These are phyloP conservation scores for Xylariaceae sp. DNA, from an alignment of 2,329 filamentous ascomycete species.

Conservation along the genomic window DNA sequence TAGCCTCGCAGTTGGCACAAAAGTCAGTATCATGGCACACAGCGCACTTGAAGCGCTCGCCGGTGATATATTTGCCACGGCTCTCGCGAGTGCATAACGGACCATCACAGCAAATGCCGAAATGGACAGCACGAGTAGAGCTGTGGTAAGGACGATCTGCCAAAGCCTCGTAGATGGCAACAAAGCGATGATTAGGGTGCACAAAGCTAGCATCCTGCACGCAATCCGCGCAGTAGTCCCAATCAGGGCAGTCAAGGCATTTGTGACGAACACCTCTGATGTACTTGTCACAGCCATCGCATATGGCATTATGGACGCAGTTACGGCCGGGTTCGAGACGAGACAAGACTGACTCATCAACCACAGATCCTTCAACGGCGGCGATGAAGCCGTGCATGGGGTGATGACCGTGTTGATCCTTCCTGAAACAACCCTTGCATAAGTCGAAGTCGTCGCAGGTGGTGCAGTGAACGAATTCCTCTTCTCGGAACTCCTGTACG, in stretches of 20 bases:
- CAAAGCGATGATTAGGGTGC: slow-evolving; percentile 85
- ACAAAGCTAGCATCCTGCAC: slow-evolving; percentile 60
- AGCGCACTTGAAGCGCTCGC: slow-evolving; percentile 93
- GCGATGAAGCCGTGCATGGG: slow-evolving; percentile 77
- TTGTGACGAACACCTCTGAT: slow-evolving; percentile 92
- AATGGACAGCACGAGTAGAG: slow-evolving; percentile 55
- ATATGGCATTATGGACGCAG: slow-evolving; percentile 80
- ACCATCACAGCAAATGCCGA: slow-evolving; percentile 91
- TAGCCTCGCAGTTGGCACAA: slow-evolving; percentile 89
- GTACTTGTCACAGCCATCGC: slow-evolving; percentile 87
- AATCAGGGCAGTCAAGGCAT: slow-evolving; percentile 94
- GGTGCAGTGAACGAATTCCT: slow-evolving; percentile 79
- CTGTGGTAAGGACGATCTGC: slow-evolving; percentile 36
- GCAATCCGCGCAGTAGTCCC: slow-evolving; percentile 88
- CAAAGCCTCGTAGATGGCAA: slow-evolving; percentile 75
- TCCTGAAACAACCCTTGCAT: slow-evolving; percentile 75
- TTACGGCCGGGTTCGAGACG: slow-evolving; percentile 78
- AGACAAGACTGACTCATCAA: slow-evolving; percentile 58
- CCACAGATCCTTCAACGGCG: slow-evolving; percentile 58
- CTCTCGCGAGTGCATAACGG: slow-evolving; percentile 67
- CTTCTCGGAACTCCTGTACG: slow-evolving; percentile 66
- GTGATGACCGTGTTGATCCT: slow-evolving; percentile 81
- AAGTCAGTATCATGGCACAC: slow-evolving; percentile 95
- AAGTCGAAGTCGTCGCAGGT: slow-evolving; percentile 88
- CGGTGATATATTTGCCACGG: slow-evolving; percentile 70